phyloP scores from a whole-genome alignment of 2,329 filamentous ascomycete genomes.

The Microdochium paspali region DNA sequence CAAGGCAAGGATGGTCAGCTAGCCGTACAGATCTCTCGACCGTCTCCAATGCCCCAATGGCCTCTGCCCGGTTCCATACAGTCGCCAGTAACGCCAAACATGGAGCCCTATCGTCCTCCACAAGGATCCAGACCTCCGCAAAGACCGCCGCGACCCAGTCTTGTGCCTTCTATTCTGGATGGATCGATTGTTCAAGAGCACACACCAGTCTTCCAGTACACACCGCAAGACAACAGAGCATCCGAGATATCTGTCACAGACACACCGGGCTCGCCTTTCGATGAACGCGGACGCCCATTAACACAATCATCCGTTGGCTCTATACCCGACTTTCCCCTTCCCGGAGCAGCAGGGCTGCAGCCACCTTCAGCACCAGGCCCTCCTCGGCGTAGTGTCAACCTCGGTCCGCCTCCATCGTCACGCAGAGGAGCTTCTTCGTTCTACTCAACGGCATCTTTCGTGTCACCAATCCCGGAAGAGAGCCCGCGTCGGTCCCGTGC shows the following conservation, averaged over 20 bases:
- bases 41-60: slow-evolving; percentile 44
- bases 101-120: slow-evolving; percentile 39
- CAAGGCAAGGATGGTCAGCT: slow-evolving; percentile 6
- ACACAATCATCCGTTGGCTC: slow-evolving; percentile 44
- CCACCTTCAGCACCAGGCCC: slow-evolving; percentile 16
- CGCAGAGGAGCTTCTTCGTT: slow-evolving; percentile 54
- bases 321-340: slow-evolving; percentile 50
- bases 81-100: slow-evolving; percentile 20
- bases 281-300: slow-evolving; percentile 40
- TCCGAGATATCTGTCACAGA: slow-evolving; percentile 33
- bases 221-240: slow-evolving; percentile 24
- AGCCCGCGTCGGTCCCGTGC: slow-evolving; percentile 47
- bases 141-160: slow-evolving; percentile 50
- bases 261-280: slow-evolving; percentile 20
- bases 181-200: slow-evolving; percentile 44
- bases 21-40: slow-evolving; percentile 1
- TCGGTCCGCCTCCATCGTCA: slow-evolving; percentile 52
- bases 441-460: slow-evolving; percentile 56
- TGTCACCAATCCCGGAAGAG: slow-evolving; percentile 71
- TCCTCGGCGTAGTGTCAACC: slow-evolving; percentile 37
- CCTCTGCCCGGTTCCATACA: slow-evolving; percentile 33
- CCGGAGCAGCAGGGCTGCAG: slow-evolving; percentile 15
- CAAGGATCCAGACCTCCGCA: slow-evolving; percentile 43
- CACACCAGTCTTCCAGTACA: slow-evolving; percentile 42
- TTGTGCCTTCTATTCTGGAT: slow-evolving; percentile 50